Evolutionary conservation across 2,329 filamentous ascomycete species (phyloP).

Genomic region (Fusarium veterinarium): DNA sequence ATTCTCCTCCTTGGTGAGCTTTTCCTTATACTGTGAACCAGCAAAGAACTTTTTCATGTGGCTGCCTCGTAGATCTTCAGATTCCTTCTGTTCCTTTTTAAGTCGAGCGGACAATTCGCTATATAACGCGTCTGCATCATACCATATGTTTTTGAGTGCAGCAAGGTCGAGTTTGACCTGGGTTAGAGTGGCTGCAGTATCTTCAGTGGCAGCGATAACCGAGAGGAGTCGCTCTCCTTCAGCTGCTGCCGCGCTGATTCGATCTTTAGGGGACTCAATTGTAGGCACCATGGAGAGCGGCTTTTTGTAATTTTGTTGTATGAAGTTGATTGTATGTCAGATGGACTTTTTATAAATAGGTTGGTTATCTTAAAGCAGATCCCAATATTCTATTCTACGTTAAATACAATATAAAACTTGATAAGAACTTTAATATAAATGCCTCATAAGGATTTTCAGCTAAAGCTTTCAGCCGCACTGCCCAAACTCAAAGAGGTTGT

Average conservation of each 20-base stretch:
- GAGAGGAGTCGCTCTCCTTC: not conserved
- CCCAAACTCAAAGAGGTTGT: not conserved
- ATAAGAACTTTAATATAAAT: not conserved
- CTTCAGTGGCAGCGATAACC: not conserved
- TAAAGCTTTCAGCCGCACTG: not conserved
- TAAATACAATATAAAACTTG: not conserved
- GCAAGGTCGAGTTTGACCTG: not conserved
- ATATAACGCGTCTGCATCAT: not conserved
- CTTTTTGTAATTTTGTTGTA: fast-evolving
- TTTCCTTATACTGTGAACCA: not conserved
- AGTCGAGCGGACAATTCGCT: not conserved
- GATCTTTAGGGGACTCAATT: not conserved
- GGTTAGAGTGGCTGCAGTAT: not conserved
- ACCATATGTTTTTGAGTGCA: not conserved
- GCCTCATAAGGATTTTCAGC: not conserved
- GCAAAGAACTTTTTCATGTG: not conserved
- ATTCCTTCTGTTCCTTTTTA: not conserved
- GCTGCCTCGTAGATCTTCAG: not conserved
- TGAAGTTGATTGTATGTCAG: not conserved
- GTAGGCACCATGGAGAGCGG: not conserved
- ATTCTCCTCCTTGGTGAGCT: not conserved
- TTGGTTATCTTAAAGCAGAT: no score
- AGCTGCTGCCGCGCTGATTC: not conserved
- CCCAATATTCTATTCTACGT: not conserved
- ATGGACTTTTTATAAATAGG: fast-evolving